Base-by-base conservation (phyloP, 2,329 filamentous ascomycete species). In the Cladophialophora exuberans region DNA sequence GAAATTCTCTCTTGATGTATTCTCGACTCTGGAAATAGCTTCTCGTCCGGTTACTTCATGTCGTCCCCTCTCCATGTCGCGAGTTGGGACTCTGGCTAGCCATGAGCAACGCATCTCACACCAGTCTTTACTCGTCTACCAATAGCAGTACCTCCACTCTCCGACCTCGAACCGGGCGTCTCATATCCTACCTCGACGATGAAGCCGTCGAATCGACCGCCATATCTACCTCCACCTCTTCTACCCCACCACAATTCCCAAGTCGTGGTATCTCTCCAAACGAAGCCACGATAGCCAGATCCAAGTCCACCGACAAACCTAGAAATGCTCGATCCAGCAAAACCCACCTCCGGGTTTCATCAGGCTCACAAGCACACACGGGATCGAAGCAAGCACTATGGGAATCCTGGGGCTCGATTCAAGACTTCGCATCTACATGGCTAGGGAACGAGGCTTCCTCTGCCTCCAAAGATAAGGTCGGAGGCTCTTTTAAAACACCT, bases 341-440 rank as follows among this genome's bases (percentile, higher is more conserved):
- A 15, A 23, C 42, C n/a, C 36, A 28, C 36, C 43, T 30, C 26
- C 39, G 43, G 48, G 46, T 36, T n/a, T 36, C 46, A 22, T 50
- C 42, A 15, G 38, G 26, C 15, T 31, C 41, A 33, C 35, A 52
- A 44, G 41, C 43, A 18, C 28, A 26, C 4, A n/a, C 48, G 23
- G 15, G 36, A 26, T 49, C 45, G 47, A 44, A 46, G 17, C 44
- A 53, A 54, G 57, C 42, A 69, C 72, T 61, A 48, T 67, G 76
- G 60, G 75, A 76, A 53, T 71, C 73, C 22, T 79, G 76, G 76
- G 74, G 75, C n/a, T 78, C 76, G 13, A 64, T 79, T 42, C 74
- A 77, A 62, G 74, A 69, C 31, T 60, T 79, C 38, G 76, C 76
- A n/a, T 78, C 76, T 3, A 74, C 73, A n/a, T 67, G 78, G 23